Evolutionary conservation across 169 alveolate genomes (phyloP).

Genomic region (Plasmodium coatneyi): DNA sequence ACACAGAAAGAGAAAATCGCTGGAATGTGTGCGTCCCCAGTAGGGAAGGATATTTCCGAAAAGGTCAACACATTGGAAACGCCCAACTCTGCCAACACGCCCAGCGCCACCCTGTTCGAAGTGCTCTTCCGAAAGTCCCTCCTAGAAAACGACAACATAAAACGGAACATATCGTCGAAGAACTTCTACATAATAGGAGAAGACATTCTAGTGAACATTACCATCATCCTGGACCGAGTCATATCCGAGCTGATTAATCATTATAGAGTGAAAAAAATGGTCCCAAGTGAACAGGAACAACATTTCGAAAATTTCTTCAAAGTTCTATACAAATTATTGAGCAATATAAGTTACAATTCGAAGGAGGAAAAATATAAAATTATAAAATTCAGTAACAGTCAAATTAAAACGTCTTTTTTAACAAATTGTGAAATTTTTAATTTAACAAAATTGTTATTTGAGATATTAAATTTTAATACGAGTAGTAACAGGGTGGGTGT

Average conservation of each 20-base stretch:
- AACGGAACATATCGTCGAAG: conserved; percentile 41
- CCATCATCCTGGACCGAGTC: conserved; percentile 41
- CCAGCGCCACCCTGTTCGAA: conserved; percentile 25
- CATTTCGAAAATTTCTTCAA: conserved; percentile 62
- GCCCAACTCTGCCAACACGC: neutral
- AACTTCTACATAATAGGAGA: conserved; percentile 61
- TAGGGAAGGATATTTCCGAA: neutral
- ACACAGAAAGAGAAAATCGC: neutral
- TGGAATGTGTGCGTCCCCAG: neutral
- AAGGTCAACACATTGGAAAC: neutral
- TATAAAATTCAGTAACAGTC: conserved; percentile 36
- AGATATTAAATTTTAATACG: conserved; percentile 59
- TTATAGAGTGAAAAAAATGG: conserved; percentile 35
- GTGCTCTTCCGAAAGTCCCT: conserved; percentile 34
- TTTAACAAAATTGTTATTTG: conserved; percentile 51
- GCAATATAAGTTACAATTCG: conserved; percentile 50
- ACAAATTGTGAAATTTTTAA: conserved; percentile 53
- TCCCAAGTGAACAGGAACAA: conserved; percentile 1
- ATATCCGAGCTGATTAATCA: conserved; percentile 10
- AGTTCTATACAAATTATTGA: conserved; percentile 35
- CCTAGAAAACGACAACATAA: conserved; percentile 61
- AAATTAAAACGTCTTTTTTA: conserved; percentile 20
- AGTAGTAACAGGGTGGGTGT: neutral
- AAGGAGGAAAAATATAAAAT: conserved; percentile 62
- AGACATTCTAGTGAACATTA: conserved; percentile 52